Conservation (phyloP, 257 asterid genomes). For the Capsicum baccatum region DNA sequence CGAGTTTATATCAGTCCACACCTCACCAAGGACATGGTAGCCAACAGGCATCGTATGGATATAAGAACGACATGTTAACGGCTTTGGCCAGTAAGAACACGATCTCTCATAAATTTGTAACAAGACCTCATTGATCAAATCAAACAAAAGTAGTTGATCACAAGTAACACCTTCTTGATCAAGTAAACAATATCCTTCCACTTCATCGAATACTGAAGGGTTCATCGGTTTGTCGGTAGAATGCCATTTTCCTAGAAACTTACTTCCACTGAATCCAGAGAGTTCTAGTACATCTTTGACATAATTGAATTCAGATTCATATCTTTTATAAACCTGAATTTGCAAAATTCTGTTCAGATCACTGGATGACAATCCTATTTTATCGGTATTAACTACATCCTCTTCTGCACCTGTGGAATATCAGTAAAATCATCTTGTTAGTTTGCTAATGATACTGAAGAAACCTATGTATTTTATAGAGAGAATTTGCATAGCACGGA, state of each 20-base stretch:
- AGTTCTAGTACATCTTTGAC: constrained; percentile 65
- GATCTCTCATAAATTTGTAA: constrained; percentile 63
- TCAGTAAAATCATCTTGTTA: constrained; percentile 23
- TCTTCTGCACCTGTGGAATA: constrained; percentile 28
- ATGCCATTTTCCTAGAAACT: constrained; percentile 62
- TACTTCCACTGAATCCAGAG: constrained; percentile 64
- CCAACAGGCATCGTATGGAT: constrained; percentile 69
- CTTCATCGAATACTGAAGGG: constrained; percentile 62
- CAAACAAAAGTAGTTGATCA: constrained; percentile 65
- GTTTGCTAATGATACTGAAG: constrained; percentile 31
- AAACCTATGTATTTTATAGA: background rate
- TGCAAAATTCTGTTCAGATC: constrained; percentile 37
- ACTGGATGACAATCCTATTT: constrained; percentile 37
- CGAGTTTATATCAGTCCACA: constrained; percentile 64
- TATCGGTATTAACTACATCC: background rate
- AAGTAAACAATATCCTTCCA: constrained; percentile 39
- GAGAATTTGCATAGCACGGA: background rate
- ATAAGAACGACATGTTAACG: constrained; percentile 51
- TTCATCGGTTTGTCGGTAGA: constrained; percentile 58
- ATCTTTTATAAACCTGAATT: constrained; percentile 45
- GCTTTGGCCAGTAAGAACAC: constrained; percentile 68
- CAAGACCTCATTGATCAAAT: constrained; percentile 67
- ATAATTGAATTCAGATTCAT: constrained; percentile 57
- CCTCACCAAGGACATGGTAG: constrained; percentile 64
- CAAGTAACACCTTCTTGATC: constrained; percentile 42